phyloP scores from a whole-genome alignment of 2,329 filamentous ascomycete species.

The Ceratocystis alfenasii region DNA sequence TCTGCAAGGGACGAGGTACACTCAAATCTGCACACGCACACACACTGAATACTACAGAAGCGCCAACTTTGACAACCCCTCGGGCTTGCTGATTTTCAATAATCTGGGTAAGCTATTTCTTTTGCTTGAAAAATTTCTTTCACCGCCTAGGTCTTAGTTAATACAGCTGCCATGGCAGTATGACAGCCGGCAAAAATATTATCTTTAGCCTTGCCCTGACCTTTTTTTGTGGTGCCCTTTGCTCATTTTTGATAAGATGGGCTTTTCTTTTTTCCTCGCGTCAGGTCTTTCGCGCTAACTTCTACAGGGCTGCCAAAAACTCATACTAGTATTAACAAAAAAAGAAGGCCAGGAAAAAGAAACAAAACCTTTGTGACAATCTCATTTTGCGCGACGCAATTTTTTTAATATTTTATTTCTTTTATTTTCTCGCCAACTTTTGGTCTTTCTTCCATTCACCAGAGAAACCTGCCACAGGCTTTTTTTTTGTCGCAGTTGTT shows the following conservation, averaged over 20 bases:
- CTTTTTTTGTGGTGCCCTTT: background rate
- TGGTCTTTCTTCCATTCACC: background rate
- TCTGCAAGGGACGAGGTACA: too few relatives aligned
- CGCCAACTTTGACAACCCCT: too few relatives aligned
- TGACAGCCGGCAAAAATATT: background rate
- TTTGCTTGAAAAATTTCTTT: background rate
- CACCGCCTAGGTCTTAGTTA: background rate
- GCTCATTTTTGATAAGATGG: background rate
- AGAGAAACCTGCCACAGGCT: background rate
- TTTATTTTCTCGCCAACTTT: background rate
- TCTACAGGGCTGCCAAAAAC: background rate
- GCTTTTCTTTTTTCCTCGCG: slow-evolving; percentile 6
- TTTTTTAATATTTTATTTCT: background rate
- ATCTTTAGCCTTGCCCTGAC: background rate
- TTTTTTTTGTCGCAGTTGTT: background rate
- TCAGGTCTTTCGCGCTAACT: background rate
- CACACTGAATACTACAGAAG: too few relatives aligned
- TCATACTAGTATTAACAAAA: too few relatives aligned
- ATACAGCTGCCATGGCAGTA: background rate
- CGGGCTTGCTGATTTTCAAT: too few relatives aligned
- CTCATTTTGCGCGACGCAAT: slow-evolving; percentile 7
- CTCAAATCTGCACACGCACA: too few relatives aligned
- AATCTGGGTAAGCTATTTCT: background rate
- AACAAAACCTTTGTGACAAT: slow-evolving; percentile 8
- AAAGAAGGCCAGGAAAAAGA: background rate